phyloP scores from a whole-genome alignment of 805 yeast species.

The Cyberlindnera bimundalis region DNA sequence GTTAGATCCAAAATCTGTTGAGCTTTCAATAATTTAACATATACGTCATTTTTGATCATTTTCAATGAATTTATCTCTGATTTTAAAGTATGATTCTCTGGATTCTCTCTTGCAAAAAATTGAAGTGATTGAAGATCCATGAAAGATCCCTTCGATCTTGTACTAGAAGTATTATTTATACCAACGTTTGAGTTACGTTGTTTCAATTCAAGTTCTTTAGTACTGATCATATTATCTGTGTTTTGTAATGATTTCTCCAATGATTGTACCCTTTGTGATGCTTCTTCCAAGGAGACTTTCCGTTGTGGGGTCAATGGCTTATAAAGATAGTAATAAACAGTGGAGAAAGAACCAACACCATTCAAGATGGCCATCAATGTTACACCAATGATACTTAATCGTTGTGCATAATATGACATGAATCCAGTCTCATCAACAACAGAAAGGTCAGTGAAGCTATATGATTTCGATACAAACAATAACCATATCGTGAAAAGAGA shows the following conservation, averaged over 20 bases:
- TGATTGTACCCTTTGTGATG: constrained; percentile 9
- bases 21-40: constrained; percentile 17
- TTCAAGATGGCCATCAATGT: constrained; percentile 26
- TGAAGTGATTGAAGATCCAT: constrained; percentile 16
- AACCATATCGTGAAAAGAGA: constrained; percentile 17
- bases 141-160: constrained; percentile 23
- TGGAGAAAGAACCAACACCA: constrained; percentile 29
- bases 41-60: constrained; percentile 25
- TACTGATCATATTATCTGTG: constrained; percentile 21
- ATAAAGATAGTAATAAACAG: constrained; percentile 25
- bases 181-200: not conserved
- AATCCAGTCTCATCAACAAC: constrained; percentile 13
- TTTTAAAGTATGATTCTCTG: constrained; percentile 4
- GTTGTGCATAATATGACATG: constrained; percentile 17
- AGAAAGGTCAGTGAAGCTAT: constrained; percentile 21
- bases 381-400: constrained; percentile 26
- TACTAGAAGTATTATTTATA: constrained; percentile 19
- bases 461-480: constrained; percentile 18
- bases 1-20: constrained; percentile 10
- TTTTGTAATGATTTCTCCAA: constrained; percentile 18
- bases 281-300: constrained; percentile 5
- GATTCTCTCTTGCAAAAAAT: constrained; percentile 4
- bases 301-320: constrained; percentile 7
- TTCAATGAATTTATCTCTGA: constrained; percentile 22
- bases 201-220: constrained; percentile 16